Evolutionary conservation across 495 filamentous ascomycete genomes (phyloP), one percentile per base, ranked within the genome.

Genomic region (Friedmanniomyces simplex): DNA sequence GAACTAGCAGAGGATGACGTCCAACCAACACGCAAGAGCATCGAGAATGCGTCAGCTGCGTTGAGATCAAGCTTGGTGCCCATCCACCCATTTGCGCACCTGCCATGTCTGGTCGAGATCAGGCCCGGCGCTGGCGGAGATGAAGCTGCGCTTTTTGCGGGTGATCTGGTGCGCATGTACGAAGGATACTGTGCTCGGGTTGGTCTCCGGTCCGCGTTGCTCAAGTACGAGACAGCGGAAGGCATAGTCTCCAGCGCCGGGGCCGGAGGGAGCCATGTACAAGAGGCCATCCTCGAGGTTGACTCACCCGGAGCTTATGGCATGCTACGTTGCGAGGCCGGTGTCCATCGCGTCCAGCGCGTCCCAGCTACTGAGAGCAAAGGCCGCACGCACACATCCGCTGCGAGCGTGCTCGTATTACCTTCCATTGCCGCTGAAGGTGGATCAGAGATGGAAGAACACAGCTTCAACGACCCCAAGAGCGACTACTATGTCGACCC

Each of bases 261-360:
- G n/a, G 53, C 59, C 14, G 55, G 55, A 6, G 50, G 50, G 5
- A 43, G 20, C 20, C 61, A 64, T 37, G 71, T 96, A 14, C 79
- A 79, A 56, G 93, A 98, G 74, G 93, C 86, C 16, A 81, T 96
- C 20, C 77, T 98, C 21, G 91, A 96, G 69, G 73, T 98, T n/a
- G 79, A 85, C 52, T 76, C 77, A 16, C 69, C 79, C 1, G 87
- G 88, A 4, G 82, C 91, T 10, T 98, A 95, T 68, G 87, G 82
- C 42, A 65, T 78, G 8, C 77, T 98, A 59, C 79, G 89, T 52
- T 85, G 83, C 49, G 93, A 98, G 70, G 87, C 91, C 6, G 93
- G 93, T 18, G 91, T 98, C 48, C 93, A 98, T 68, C 79, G 93
- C 8, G 93, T 98, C 1, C 93, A 98, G 75, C 81, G 93, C 21